Evolutionary conservation across 2,329 filamentous ascomycete species (phyloP), one percentile per base, ranked within the genome.

Genomic region (Ophiosphaerella narmari): DNA sequence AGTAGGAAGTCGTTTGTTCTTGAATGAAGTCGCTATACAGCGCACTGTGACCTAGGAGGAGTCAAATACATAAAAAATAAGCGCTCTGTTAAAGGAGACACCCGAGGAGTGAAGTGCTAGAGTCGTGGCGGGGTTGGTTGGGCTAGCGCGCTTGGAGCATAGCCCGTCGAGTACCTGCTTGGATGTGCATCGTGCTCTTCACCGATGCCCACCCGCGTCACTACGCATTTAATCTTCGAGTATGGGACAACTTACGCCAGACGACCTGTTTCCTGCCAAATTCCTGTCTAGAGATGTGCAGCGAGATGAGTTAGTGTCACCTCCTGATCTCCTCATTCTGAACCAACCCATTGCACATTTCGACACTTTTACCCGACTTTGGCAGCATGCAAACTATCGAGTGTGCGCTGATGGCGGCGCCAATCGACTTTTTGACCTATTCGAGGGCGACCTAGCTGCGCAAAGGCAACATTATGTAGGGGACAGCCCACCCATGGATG

Each of bases 371-470:
- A 63, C 71, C 26, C 70, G 72, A 9, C 66, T 82, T 11, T 80
- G 78, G 75, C 65, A 66, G 23, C 76, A 79, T 54, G 87, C 89
- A 44, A 77, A 75, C 18, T 81, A 86, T 54, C 83, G 82, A 21
- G 80, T 97, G 45, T 96, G 91, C 50, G 94, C 91, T 24, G 94
- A 99, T 75, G 94, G 92, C 47, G 94, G 91, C 21, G 92, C 92
- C 39, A 96, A 97, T 67, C 82, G 85, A 33, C 80, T 97, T 16
- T 80, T 82, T 57, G 73, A 84, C 57, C 76, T 79, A 57, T 74
- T 80, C 57, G 49, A 63, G 23, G 67, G 62, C 14, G 55, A 55
- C 7, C 46, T 63, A 31, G 54, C 55, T 48, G 33, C 48, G 12
- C 56, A 57, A 26, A 61, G 68, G 50, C 49, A 45, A 8, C 45